phyloP scores from a whole-genome alignment of 345 rosid species.

The Corchorus capsularis region DNA sequence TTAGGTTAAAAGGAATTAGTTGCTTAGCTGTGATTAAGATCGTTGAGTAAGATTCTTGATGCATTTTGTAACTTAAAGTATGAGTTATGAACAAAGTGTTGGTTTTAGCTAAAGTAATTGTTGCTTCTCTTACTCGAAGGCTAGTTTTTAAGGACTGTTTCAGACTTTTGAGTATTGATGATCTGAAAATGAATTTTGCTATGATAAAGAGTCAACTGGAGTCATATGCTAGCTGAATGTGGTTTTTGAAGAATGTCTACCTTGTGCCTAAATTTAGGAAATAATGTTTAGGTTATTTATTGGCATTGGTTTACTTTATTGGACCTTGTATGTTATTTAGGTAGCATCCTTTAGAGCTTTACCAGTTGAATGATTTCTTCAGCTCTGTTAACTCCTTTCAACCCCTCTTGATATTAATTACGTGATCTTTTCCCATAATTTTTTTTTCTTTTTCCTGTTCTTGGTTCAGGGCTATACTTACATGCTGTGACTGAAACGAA shows the following conservation, averaged over 20 bases:
- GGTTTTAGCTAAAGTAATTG: background rate
- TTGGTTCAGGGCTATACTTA: constrained; percentile 69
- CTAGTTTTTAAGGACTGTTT: constrained; percentile 3
- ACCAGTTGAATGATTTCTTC: background rate
- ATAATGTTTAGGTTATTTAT: too few species aligned
- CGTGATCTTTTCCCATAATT: background rate
- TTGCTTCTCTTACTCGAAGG: background rate
- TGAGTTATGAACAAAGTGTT: too few species aligned
- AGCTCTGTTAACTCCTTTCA: background rate
- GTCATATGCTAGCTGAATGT: background rate
- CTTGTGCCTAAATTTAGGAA: too few species aligned
- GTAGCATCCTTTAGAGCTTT: background rate
- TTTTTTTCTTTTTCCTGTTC: constrained; percentile 5
- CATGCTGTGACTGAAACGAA: constrained; percentile 85
- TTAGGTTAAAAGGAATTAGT: background rate
- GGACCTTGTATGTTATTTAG: background rate
- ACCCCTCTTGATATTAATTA: background rate
- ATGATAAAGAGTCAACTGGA: background rate
- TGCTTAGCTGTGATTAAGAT: background rate
- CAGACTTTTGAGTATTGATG: background rate
- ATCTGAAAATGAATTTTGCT: background rate
- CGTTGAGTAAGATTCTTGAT: background rate
- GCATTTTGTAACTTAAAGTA: constrained; percentile 4
- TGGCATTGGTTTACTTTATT: too few species aligned
- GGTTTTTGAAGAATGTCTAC: background rate